These are phyloP conservation scores for Penicillium parvum DNA, from an alignment of 495 filamentous ascomycete genomes.

Conservation along the genomic window DNA sequence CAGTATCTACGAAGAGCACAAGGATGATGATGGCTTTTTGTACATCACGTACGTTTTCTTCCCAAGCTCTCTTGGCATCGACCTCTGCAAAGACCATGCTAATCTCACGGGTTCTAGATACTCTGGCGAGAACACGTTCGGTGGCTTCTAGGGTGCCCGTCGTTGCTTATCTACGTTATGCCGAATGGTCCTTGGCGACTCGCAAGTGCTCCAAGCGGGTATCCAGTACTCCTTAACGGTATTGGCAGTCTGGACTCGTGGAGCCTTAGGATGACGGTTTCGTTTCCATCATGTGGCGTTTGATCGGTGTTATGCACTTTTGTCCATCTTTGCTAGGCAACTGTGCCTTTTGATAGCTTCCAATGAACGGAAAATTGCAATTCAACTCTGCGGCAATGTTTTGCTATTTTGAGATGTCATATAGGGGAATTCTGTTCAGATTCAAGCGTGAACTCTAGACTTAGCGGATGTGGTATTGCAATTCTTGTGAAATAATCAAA, in stretches of 20 bases:
- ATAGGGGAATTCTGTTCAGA: too few relatives aligned
- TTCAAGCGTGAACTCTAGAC: too few relatives aligned
- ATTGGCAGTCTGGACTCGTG: constrained; percentile 5
- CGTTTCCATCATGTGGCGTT: constrained; percentile 24
- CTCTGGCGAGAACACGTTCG: constrained; percentile 99
- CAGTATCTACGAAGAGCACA: constrained; percentile 99
- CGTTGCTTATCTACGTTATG: constrained; percentile 8
- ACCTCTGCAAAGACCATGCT: constrained; percentile 15
- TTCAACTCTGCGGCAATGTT: background rate
- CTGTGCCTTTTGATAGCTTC: constrained; percentile 13
- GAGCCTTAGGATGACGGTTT: constrained; percentile 10
- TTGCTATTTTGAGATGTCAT: background rate
- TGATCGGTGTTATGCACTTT: constrained; percentile 25
- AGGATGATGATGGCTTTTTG: constrained; percentile 59
- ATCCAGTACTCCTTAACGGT: background rate
- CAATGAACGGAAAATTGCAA: constrained; percentile 9
- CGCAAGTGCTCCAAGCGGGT: background rate
- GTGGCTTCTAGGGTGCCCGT: constrained; percentile 43
- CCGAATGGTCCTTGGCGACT: background rate
- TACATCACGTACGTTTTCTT: constrained; percentile 51
- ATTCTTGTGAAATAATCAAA: too few relatives aligned
- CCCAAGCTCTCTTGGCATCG: background rate
- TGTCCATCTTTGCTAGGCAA: constrained; percentile 18
- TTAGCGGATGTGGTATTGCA: too few relatives aligned
- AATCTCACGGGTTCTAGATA: constrained; percentile 57